Base-by-base conservation (phyloP, 2,329 filamentous ascomycete species). In the Xylariaceae sp. region DNA sequence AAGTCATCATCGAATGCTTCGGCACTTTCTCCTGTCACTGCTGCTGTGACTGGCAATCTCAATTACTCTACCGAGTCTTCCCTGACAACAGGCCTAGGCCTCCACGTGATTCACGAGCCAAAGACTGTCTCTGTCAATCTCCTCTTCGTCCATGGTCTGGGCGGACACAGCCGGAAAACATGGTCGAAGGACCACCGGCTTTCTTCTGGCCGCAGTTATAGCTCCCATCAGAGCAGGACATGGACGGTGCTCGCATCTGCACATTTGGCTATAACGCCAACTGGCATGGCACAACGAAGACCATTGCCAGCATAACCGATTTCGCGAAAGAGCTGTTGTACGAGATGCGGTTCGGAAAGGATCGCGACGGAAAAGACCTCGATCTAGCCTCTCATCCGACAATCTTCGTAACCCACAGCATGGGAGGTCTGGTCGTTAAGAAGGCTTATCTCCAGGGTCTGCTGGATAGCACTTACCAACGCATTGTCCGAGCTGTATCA, bases 161-260 rank as follows among this genome's bases (percentile, higher is more conserved):
- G 35, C 5, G 35, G 40, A 9, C 34, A 35, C 8, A 38, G 34
- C 3, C 34, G 31, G 12, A 42, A 43, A n/a, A 43, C 41, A 23
- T 43, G 36, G 41, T 32, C 31, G 12, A 39, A 40, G 12, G 23
- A 17, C 14, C 13, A n/a, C 18, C 19, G 28, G 9, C 9, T 2
- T 36, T 57, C n/a, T 68, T 58, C 44, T 68, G 65, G 66, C 66
- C 66, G 1, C 36, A 51, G 28, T 49, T 58, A 34, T 67, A 59
- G 59, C 58, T 68, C 1, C 56, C 61, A 3, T 36, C 47, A 15
- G 60, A 63, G 16, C 36, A 47, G 2, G 50, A 35, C 1, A 59
- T 63, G 36, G 34, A 48, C 21, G 24, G 49, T 17, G 55, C 53
- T 4, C 43, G 57, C 26, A 52, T 63, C 16, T 53, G 57, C 28